Conservation (phyloP, 139 green algal genomes). For the Haematococcus lacustris region DNA sequence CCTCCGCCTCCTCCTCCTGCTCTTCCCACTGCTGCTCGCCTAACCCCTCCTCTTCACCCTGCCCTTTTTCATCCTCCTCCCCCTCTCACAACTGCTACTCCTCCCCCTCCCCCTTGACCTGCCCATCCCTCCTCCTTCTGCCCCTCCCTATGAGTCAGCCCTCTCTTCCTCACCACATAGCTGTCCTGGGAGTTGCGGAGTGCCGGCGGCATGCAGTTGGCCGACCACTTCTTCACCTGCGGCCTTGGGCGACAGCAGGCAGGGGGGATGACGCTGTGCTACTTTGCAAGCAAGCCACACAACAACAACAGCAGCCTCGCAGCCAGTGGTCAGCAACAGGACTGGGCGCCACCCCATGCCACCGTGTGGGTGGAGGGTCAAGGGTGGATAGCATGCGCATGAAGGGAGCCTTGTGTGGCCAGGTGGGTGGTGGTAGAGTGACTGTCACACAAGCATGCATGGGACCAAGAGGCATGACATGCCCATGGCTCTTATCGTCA, state of each 20-base stretch:
- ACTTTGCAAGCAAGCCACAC: background rate
- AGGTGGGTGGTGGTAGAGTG: no score
- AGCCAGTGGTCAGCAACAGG: background rate
- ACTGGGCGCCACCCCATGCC: background rate
- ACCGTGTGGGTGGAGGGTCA: background rate
- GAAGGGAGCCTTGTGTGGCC: background rate
- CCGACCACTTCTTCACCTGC: constrained; percentile 55
- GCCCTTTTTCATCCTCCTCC: no score
- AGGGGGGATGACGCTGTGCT: background rate
- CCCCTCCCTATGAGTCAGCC: no score
- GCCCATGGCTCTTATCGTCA: no score
- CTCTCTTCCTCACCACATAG: constrained; percentile 51
- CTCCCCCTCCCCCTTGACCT: no score
- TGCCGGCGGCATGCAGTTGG: constrained; percentile 19
- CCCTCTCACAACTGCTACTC: no score
- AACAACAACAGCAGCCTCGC: background rate
- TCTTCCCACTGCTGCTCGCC: no score
- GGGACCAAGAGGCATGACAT: no score
- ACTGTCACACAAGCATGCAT: no score
- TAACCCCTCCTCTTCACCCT: no score
- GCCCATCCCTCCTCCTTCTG: no score
- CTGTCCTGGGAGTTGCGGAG: constrained; percentile 31
- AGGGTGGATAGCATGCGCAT: background rate
- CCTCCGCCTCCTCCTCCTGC: no score
- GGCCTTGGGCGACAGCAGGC: background rate